These are phyloP conservation scores for Styphnolobium japonicum DNA, from an alignment of 306 rosid species.

Conservation along the genomic window DNA sequence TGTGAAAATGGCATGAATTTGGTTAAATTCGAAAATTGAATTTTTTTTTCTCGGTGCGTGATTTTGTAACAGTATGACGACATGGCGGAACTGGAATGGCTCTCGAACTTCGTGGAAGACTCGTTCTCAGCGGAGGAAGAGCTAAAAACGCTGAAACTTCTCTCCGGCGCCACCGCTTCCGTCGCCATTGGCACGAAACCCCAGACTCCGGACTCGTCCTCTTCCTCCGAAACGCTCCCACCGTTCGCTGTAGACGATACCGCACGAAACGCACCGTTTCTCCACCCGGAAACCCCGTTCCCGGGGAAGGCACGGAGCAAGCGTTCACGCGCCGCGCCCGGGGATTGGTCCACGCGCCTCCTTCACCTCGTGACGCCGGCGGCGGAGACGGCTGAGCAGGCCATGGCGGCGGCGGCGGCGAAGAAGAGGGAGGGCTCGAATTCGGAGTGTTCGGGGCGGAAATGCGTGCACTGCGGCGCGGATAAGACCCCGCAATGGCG, in stretches of 20 bases:
- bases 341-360: conserved; percentile 97
- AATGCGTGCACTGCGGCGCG: conserved; percentile 62
- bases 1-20: background rate
- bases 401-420: background rate
- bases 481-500: conserved; percentile 83
- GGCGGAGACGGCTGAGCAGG: conserved; percentile 10
- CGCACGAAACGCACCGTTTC: conserved; percentile 50
- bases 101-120: conserved; percentile 92
- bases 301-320: conserved; percentile 96
- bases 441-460: conserved; percentile 46
- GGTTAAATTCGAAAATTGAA: conserved; percentile 6
- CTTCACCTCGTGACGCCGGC: conserved; percentile 47
- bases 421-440: conserved; percentile 44
- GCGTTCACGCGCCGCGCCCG: conserved; percentile 91
- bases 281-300: conserved; percentile 70
- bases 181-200: conserved; percentile 36
- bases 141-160: conserved; percentile 58
- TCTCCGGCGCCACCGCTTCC: conserved; percentile 28
- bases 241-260: conserved; percentile 25
- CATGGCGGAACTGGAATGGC: conserved; percentile 94
- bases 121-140: conserved; percentile 81
- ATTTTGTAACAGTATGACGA: conserved; percentile 65
- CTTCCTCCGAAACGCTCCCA: conserved; percentile 66
- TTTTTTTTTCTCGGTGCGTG: background rate
- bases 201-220: conserved; percentile 74